Evolutionary conservation across 2,329 filamentous ascomycete genomes (phyloP).

Genomic region (Paracamarosporium sp.): DNA sequence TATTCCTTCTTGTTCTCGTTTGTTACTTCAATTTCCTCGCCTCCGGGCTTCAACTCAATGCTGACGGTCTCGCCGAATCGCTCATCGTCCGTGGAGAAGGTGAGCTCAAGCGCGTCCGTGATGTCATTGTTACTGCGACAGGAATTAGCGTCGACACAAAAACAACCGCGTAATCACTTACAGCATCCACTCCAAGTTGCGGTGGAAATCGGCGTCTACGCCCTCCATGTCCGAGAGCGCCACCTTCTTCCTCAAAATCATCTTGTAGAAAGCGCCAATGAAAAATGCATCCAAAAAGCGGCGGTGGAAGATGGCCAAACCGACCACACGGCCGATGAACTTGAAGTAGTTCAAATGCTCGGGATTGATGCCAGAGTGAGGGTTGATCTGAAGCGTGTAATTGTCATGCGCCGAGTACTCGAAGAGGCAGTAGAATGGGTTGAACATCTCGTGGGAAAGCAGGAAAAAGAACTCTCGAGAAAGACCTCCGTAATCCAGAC

Average conservation of each 20-base stretch:
- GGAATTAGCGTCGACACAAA: slow-evolving; percentile 10
- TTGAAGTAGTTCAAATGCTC: slow-evolving; percentile 99
- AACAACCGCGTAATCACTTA: slow-evolving; percentile 46
- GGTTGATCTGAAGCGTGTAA: slow-evolving; percentile 99
- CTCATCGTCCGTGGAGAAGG: slow-evolving; percentile 96
- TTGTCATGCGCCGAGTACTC: slow-evolving; percentile 99
- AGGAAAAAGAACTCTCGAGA: slow-evolving; percentile 99
- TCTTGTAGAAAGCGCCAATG: slow-evolving; percentile 99
- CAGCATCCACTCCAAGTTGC: slow-evolving; percentile 95
- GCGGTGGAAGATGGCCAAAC: slow-evolving; percentile 95
- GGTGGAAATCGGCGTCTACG: slow-evolving; percentile 96
- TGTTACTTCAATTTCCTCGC: slow-evolving; percentile 91
- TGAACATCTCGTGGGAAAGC: slow-evolving; percentile 99
- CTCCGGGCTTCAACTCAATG: slow-evolving; percentile 90
- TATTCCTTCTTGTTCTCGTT: slow-evolving; percentile 99
- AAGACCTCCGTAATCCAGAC: slow-evolving; percentile 95
- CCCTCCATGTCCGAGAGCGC: slow-evolving; percentile 96
- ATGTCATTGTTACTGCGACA: slow-evolving; percentile 83
- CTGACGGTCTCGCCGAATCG: slow-evolving; percentile 93
- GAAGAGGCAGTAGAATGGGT: slow-evolving; percentile 99
- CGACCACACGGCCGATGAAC: slow-evolving; percentile 97
- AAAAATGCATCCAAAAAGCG: slow-evolving; percentile 99
- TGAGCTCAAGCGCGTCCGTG: slow-evolving; percentile 90
- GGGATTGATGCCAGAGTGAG: slow-evolving; percentile 97
- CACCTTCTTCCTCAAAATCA: slow-evolving; percentile 95